phyloP scores from a whole-genome alignment of 805 yeast genomes.

The Candida nonsorbophila region DNA sequence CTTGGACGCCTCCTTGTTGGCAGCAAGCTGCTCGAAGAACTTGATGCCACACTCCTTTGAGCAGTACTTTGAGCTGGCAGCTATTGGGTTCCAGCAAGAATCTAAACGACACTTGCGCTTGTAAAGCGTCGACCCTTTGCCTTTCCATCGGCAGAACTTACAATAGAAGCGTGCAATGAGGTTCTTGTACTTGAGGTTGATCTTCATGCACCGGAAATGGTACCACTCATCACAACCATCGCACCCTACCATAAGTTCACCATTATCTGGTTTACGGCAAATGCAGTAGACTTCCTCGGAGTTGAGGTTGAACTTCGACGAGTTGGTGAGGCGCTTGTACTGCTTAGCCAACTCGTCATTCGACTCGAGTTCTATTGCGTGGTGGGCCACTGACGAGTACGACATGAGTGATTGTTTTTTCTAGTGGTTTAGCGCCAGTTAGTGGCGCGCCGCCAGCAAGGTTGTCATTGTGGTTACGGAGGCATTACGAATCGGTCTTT shows the following conservation, averaged over 20 bases:
- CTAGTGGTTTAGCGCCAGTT: too few species aligned
- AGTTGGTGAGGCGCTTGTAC: conserved; percentile 26
- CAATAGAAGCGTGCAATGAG: conserved; percentile 67
- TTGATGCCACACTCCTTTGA: conserved; percentile 60
- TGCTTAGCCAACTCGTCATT: conserved; percentile 30
- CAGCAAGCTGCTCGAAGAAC: conserved; percentile 17
- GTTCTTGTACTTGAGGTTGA: conserved; percentile 45
- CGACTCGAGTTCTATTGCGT: conserved; percentile 12
- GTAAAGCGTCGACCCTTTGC: conserved; percentile 56
- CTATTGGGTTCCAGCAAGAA: conserved; percentile 53
- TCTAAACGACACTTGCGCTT: conserved; percentile 66
- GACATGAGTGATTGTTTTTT: too few species aligned
- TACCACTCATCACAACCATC: conserved; percentile 96
- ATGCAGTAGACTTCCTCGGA: conserved; percentile 69
- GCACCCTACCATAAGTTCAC: conserved; percentile 84
- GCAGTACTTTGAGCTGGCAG: conserved; percentile 62
- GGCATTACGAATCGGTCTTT: too few species aligned
- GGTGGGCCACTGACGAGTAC: conserved; percentile 2
- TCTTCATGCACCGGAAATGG: conserved; percentile 72
- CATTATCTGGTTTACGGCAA: conserved; percentile 71
- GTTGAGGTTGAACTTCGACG: conserved; percentile 40
- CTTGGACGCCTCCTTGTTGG: conserved; percentile 1
- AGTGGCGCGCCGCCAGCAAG: too few species aligned
- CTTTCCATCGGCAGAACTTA: conserved; percentile 60
- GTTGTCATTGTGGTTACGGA: too few species aligned